Base-by-base conservation (phyloP, 352 stramenopile genomes). In the Pythium aphanidermatum region DNA sequence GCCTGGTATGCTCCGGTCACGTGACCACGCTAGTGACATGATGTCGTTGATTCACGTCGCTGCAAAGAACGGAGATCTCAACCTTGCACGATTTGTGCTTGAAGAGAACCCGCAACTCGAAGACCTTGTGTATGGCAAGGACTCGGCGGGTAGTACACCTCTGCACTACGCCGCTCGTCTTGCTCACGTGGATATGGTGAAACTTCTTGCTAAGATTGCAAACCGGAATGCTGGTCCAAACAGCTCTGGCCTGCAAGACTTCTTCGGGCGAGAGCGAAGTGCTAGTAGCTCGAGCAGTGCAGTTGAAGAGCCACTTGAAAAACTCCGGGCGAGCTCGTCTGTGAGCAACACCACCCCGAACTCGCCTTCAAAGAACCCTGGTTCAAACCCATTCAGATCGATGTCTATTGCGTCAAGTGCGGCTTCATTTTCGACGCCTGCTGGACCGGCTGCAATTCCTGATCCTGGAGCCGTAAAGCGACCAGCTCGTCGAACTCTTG, bases 11-110 rank as follows among this genome's bases (percentile, higher is more conserved):
- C 43, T 92, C 9, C 76, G 81, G 10, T 75, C 92, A 3, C 76
- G 82, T 32, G 82, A 94, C 28, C 76, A 76, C 39, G 55, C 61
- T 20, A 66, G 83, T 51, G 70, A 92, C 26, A 83, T 89, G 74
- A 87, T 92, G 63, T 94, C 80, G 17, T 60, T 95, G 12, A 74
- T 95, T 21, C 86, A 96, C 63, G 80, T 91, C n/a, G 86, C 84
- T 0, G 83, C 81, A 2, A 89, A 89, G 51, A 95, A 92, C 50
- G 76, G 79, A 9, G 80, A 92, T 45, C 32, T 95, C 32, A 93
- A 89, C 43, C 54, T 94, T 16, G 78, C 77, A 20, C 74, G 75
- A 9, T 94, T 93, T 39, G 69, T 95, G 33, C 51, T 91, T 3
- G 80, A 91, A 42, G 80, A 91, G 55, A 88, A 80, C 25, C 61